A percentile compares a stretch with the other conserved stretches of the same genome.
phyloP scores from a whole-genome alignment of 2,329 filamentous ascomycete species.

The Aspergillus niger region DNA sequence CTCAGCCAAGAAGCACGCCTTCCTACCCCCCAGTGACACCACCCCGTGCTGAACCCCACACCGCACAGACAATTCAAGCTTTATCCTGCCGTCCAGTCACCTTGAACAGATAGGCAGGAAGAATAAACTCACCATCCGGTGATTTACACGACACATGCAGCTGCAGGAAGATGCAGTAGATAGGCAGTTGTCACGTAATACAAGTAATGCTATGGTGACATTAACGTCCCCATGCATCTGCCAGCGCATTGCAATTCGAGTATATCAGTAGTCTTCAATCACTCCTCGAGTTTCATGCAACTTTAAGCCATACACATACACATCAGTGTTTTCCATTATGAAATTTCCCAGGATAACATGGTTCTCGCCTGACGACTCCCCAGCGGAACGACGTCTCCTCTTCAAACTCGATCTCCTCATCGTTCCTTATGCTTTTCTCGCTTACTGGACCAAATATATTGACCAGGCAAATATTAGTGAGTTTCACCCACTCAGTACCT shows the following conservation, averaged over 20 bases:
- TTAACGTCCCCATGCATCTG: too few species aligned
- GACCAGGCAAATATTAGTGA: constrained; percentile 58
- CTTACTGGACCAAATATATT: constrained; percentile 60
- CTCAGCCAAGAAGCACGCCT: background rate
- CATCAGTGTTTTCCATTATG: background rate
- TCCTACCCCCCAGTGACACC: background rate
- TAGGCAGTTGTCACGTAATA: too few species aligned
- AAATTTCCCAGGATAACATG: too few species aligned
- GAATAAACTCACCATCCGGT: too few species aligned
- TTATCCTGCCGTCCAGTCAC: background rate
- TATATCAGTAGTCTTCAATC: too few species aligned
- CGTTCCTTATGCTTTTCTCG: constrained; percentile 58
- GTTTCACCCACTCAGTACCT: constrained; percentile 11
- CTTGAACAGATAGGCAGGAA: too few species aligned
- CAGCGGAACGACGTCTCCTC: constrained; percentile 26
- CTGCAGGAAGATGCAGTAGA: too few species aligned
- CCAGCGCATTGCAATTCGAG: too few species aligned
- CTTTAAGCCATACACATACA: background rate
- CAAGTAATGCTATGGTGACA: too few species aligned
- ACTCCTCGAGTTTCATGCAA: too few species aligned
- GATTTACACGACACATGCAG: too few species aligned
- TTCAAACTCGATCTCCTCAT: constrained; percentile 59
- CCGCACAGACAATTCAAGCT: background rate
- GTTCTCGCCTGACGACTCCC: too few species aligned
- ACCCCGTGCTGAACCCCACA: background rate